Evolutionary conservation across 345 rosid species (phyloP).

Genomic region (Raphanus raphanistrum): DNA sequence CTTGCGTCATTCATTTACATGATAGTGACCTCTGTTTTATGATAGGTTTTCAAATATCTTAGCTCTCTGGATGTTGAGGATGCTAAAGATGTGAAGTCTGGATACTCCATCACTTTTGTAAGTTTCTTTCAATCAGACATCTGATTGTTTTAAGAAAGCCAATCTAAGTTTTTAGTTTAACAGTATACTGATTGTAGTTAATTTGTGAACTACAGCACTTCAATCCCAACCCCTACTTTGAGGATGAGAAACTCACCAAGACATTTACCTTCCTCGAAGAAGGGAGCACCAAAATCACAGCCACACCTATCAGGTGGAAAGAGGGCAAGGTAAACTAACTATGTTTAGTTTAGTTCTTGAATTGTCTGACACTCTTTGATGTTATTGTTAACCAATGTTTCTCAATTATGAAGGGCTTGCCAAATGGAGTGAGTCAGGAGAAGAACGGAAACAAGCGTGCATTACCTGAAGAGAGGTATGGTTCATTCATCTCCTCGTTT

Average conservation of each 20-base stretch:
- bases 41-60: slow-evolving; percentile 73
- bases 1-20: background rate
- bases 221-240: slow-evolving; percentile 76
- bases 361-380: slow-evolving; percentile 8
- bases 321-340: slow-evolving; percentile 57
- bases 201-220: slow-evolving; percentile 53
- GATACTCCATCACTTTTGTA: slow-evolving; percentile 83
- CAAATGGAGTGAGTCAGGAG: slow-evolving; percentile 80
- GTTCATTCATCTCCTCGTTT: slow-evolving; percentile 3
- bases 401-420: slow-evolving; percentile 55
- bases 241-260: slow-evolving; percentile 76
- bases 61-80: slow-evolving; percentile 86
- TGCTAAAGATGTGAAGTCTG: slow-evolving; percentile 88
- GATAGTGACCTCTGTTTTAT: background rate
- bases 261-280: slow-evolving; percentile 80
- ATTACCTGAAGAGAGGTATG: slow-evolving; percentile 72
- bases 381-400: slow-evolving; percentile 9
- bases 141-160: background rate
- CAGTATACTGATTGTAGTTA: background rate
- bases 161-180: background rate
- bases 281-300: slow-evolving; percentile 69
- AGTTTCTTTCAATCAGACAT: slow-evolving; percentile 35
- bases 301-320: slow-evolving; percentile 85
- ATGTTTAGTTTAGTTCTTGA: background rate
- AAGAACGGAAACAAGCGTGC: slow-evolving; percentile 89